Base-by-base conservation (phyloP, 1,139 yeast genomes). In the Pneumocystis sp. region DNA sequence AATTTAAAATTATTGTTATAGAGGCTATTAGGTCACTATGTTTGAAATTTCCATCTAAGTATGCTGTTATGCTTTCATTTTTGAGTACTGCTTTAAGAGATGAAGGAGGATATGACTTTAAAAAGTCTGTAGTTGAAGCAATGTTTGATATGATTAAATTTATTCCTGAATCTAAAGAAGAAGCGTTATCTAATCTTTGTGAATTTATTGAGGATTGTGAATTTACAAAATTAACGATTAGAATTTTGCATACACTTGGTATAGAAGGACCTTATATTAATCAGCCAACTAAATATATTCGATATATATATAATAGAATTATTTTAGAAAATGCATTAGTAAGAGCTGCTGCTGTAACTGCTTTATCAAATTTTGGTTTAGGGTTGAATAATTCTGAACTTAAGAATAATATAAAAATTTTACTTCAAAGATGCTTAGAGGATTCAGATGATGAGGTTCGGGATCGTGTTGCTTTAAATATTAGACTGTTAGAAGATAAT, bases 121-220 rank as follows among this genome's bases (percentile, higher is more conserved):
- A 93, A 77, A 86, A 89, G 65, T 82, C 90, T 61, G 89, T 93
- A 69, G 89, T 93, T 62, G 97, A 91, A 74, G 96, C 97, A 0
- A 82, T 93, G 70, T 86, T 91, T 71, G 97, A 93, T 74, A 82
- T 93, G 77, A 89, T 93, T 72, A 86, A 86, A 70, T 89, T 87
- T 73, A 85, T 90, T 68, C 96, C 96, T 37, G 86, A 83, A 66
- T 89, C 95, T n/a, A 85, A 89, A 72, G 96, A 89, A 72, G 72
- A 71, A 34, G 96, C 96, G 42, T 80, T 93, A 73, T 89, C 88
- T 78, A 87, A 87, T 74, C 81, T 95, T 71, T 90, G 97, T 80
- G 99, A 93, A 76, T 90, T 90, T 73, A 95, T 93, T 71, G 99
- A 95, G 77, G 99, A 93, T 79, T 93, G 97, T 78, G 99, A 93